Base-by-base conservation (phyloP, 208 protist species). In the Leishmania mexicana region DNA sequence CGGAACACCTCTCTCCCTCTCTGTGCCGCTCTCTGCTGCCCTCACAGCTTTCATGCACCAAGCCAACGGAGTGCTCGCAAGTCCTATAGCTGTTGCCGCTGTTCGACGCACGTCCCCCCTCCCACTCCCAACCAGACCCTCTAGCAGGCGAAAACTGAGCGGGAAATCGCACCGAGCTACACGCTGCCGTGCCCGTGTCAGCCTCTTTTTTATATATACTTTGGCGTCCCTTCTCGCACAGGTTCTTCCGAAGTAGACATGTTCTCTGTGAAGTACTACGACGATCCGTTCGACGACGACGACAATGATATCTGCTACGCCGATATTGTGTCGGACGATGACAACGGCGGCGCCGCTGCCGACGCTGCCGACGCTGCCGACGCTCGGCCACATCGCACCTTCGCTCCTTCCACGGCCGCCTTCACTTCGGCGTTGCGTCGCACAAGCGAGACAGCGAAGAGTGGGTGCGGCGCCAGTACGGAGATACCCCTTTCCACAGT, bases 281-380 rank as follows among this genome's bases (percentile, higher is more conserved):
- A 84, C 45, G 88, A 96, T 83, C 93, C 93, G 38, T 95, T 96
- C 47, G 85, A 80, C 15, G 83, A 85, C 54, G 87, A 93, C 67
- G 83, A 94, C 17, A 84, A 96, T 76, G 88, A 93, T 42, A 62
- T 88, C 35, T 96, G 91, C 79, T 96, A 89, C 75, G 88, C 88
- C 65, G 87, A 89, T 45, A 87, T 93, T 35, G 54, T 86, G 54
- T 73, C 83, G 5, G 75, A 90, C 8, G 77, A 58, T 57, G 65
- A 42, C 54, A 35, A 54, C 72, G 31, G 67, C 58, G 71, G 47
- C 54, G 35, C 35, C 28, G 19, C 70, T 19, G 79, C 40, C 19
- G 75, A 79, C 5, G 60, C 45, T 47, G 45, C 40, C 19, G 75
- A 79, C 5, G 60, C 45, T 47, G 45, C 45, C 10, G 45, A 47